Percentiles rank a stretch among this genome's conserved stretches.
These are phyloP conservation scores for Gossypium anomalum DNA, from an alignment of 345 rosid genomes.

Conservation along the genomic window DNA sequence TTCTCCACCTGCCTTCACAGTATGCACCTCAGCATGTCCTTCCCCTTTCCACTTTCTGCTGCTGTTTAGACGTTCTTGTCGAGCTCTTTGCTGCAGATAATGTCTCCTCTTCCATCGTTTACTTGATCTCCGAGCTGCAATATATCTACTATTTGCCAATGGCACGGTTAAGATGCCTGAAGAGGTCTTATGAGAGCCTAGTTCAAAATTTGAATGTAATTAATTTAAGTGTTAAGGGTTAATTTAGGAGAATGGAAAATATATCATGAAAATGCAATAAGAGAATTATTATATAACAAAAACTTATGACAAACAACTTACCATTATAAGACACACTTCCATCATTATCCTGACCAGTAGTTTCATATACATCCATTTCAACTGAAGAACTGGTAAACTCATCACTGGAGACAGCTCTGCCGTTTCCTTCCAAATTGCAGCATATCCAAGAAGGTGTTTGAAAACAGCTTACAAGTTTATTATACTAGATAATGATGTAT, in stretches of 20 bases:
- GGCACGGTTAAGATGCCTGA: constrained; percentile 40
- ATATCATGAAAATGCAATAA: not conserved
- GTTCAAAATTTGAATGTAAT: constrained; percentile 6
- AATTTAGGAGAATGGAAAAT: not conserved
- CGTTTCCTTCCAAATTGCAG: constrained; percentile 77
- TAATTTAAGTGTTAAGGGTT: not conserved
- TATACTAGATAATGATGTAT: constrained; percentile 44
- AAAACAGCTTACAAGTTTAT: constrained; percentile 63
- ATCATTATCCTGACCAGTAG: constrained; percentile 29
- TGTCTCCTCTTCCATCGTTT: constrained; percentile 90
- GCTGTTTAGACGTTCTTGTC: constrained; percentile 83
- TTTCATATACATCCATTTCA: constrained; percentile 91
- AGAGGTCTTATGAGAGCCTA: constrained; percentile 51
- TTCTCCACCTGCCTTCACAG: constrained; percentile 32
- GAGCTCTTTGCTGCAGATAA: constrained; percentile 81
- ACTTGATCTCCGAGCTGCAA: constrained; percentile 50
- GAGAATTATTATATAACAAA: not conserved
- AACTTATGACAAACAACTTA: constrained; percentile 21
- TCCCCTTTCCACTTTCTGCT: constrained; percentile 96
- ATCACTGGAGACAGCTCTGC: constrained; percentile 42
- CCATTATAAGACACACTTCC: constrained; percentile 42
- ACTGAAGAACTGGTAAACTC: constrained; percentile 48
- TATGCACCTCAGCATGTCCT: constrained; percentile 36
- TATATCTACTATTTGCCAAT: constrained; percentile 55
- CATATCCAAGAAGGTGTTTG: constrained; percentile 83